phyloP scores from a whole-genome alignment of 768 basidiomycete species.

The Phanerodontia chrysosporium region DNA sequence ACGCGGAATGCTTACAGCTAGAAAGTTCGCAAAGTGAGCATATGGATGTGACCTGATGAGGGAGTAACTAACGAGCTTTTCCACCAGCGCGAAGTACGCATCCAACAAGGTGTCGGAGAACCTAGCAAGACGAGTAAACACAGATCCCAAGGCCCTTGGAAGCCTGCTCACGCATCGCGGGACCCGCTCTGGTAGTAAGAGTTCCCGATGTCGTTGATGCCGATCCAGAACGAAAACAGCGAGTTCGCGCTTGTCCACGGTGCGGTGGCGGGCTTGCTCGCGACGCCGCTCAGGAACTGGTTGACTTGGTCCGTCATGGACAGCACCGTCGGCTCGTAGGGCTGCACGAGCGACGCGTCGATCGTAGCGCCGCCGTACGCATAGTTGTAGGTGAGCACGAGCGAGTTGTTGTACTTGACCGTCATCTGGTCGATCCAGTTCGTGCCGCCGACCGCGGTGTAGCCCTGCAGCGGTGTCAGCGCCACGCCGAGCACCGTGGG shows the following conservation, averaged over 20 bases:
- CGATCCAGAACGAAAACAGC: constrained; percentile 67
- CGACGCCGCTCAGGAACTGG: constrained; percentile 46
- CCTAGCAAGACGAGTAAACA: constrained; percentile 28
- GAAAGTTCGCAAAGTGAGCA: not conserved
- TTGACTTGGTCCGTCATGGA: constrained; percentile 60
- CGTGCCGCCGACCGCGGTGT: constrained; percentile 47
- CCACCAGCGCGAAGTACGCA: constrained; percentile 46
- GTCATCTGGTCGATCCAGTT: constrained; percentile 61
- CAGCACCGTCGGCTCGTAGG: constrained; percentile 47
- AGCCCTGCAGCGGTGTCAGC: constrained; percentile 27
- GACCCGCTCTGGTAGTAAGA: constrained; percentile 45
- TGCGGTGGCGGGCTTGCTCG: constrained; percentile 43
- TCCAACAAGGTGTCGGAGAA: constrained; percentile 47
- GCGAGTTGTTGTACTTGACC: constrained; percentile 47
- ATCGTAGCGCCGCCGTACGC: constrained; percentile 69
- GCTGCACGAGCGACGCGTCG: constrained; percentile 50
- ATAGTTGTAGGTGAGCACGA: constrained; percentile 58
- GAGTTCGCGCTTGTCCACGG: constrained; percentile 56
- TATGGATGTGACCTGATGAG: not conserved
- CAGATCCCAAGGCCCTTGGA: too few relatives aligned
- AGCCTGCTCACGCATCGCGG: constrained; percentile 40
- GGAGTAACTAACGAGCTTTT: constrained; percentile 40
- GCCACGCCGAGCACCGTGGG: not conserved
- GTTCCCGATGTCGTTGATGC: constrained; percentile 66
- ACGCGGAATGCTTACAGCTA: constrained; percentile 1